Evolutionary conservation across 106 monocot species (phyloP).

Genomic region (Acorus gramineus): DNA sequence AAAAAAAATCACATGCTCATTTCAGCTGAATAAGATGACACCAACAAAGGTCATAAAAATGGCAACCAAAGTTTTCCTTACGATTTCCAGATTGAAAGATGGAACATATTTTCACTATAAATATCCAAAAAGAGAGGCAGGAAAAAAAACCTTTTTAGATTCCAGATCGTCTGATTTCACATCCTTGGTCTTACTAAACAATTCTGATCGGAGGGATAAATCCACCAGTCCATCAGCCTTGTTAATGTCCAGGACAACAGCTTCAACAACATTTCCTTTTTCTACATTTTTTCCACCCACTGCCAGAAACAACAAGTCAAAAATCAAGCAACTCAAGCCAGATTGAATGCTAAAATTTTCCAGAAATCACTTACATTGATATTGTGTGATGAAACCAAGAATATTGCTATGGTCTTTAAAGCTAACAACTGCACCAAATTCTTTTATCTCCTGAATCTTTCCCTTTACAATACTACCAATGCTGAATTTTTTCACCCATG

Average conservation of each 20-base stretch:
- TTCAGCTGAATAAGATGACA: too few species aligned
- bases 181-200: constrained; percentile 25
- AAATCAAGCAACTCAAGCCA: neutral
- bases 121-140: neutral
- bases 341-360: neutral
- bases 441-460: constrained; percentile 70
- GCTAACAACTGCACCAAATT: constrained; percentile 65
- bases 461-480: constrained; percentile 72
- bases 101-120: neutral
- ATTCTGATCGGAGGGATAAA: constrained; percentile 69
- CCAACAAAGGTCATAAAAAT: too few species aligned
- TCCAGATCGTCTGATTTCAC: neutral
- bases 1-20: neutral
- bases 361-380: constrained; percentile 55
- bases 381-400: constrained; percentile 75
- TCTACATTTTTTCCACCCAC: constrained; percentile 53
- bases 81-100: too few species aligned
- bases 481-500: constrained; percentile 28
- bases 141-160: constrained; percentile 38
- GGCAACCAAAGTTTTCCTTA: too few species aligned
- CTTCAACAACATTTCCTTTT: constrained; percentile 49
- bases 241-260: constrained; percentile 61
- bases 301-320: constrained; percentile 17
- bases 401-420: constrained; percentile 57
- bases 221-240: constrained; percentile 60